Percentiles rank a stretch among this genome's conserved stretches.
Evolutionary conservation across 768 basidiomycete species (phyloP).

Genomic region (Podaxis sp.): DNA sequence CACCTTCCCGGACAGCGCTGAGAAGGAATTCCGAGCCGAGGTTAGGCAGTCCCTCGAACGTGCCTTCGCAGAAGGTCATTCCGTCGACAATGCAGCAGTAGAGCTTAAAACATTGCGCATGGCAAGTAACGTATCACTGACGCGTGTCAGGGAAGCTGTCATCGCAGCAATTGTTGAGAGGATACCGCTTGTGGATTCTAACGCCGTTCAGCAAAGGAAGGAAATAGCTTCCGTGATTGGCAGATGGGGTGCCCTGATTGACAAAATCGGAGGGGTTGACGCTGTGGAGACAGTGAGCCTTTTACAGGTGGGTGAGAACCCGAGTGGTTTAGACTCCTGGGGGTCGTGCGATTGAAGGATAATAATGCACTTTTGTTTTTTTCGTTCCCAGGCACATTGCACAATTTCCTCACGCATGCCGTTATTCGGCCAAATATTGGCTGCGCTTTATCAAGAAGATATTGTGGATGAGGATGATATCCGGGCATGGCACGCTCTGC

Average conservation of each 20-base stretch:
- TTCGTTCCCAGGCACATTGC: constrained; percentile 53
- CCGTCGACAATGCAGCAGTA: constrained; percentile 88
- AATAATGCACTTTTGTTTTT: not conserved
- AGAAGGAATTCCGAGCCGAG: constrained; percentile 73
- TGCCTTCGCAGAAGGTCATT: constrained; percentile 89
- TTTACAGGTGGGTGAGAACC: constrained; percentile 59
- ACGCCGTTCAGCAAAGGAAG: constrained; percentile 55
- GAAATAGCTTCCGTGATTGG: constrained; percentile 62
- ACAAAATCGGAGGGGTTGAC: constrained; percentile 80
- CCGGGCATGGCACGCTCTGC: constrained; percentile 75
- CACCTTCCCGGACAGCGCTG: constrained; percentile 39
- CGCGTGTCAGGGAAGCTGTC: constrained; percentile 86
- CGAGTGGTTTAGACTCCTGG: not conserved
- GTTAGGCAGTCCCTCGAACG: constrained; percentile 85
- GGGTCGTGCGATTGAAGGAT: not conserved
- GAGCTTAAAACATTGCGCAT: constrained; percentile 96
- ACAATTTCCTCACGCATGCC: constrained; percentile 58
- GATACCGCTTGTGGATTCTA: constrained; percentile 60
- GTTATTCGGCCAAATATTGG: constrained; percentile 83
- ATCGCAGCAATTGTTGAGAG: constrained; percentile 77
- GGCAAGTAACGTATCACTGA: constrained; percentile 90
- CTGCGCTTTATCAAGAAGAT: constrained; percentile 87
- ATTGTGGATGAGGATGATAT: constrained; percentile 90
- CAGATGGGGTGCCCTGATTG: constrained; percentile 83
- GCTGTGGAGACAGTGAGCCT: constrained; percentile 75